These are phyloP conservation scores for Sextonia rubra DNA, from an alignment of 164 flowering plant species.

Conservation along the genomic window DNA sequence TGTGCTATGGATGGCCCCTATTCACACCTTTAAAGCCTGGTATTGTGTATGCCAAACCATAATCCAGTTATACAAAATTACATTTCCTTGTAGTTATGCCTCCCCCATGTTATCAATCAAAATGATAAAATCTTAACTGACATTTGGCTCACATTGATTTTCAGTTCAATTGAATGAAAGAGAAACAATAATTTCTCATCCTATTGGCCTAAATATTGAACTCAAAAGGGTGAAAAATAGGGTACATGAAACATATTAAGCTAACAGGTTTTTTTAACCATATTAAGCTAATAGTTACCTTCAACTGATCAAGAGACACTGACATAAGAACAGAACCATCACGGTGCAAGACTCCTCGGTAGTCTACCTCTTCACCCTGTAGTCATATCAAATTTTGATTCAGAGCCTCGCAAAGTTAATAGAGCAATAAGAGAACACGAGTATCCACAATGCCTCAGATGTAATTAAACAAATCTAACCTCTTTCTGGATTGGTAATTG, in stretches of 20 bases:
- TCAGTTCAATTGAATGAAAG: neutral
- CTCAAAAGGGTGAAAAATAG: neutral
- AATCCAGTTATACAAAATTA: neutral
- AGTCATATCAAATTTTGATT: slow-evolving; percentile 1
- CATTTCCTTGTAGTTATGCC: neutral
- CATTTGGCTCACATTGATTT: neutral
- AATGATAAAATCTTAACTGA: too few species aligned
- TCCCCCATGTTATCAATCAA: neutral
- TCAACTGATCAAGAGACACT: slow-evolving; percentile 76
- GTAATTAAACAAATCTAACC: slow-evolving; percentile 37
- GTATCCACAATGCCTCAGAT: neutral
- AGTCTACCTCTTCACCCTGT: slow-evolving; percentile 96
- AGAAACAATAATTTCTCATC: neutral
- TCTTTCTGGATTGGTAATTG: slow-evolving; percentile 86
- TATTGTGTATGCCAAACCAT: neutral
- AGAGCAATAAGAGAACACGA: neutral
- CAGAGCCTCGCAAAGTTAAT: neutral
- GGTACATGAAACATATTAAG: neutral
- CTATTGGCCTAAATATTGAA: neutral
- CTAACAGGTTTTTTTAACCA: too few species aligned
- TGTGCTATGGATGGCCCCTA: too few species aligned
- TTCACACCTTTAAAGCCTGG: too few species aligned
- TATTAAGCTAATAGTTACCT: slow-evolving; percentile 37
- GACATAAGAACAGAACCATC: slow-evolving; percentile 98
- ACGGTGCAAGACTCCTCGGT: slow-evolving; percentile 90